Base-by-base conservation (phyloP, 176 grass and related monocot genomes). In the Guadua angustifolia region DNA sequence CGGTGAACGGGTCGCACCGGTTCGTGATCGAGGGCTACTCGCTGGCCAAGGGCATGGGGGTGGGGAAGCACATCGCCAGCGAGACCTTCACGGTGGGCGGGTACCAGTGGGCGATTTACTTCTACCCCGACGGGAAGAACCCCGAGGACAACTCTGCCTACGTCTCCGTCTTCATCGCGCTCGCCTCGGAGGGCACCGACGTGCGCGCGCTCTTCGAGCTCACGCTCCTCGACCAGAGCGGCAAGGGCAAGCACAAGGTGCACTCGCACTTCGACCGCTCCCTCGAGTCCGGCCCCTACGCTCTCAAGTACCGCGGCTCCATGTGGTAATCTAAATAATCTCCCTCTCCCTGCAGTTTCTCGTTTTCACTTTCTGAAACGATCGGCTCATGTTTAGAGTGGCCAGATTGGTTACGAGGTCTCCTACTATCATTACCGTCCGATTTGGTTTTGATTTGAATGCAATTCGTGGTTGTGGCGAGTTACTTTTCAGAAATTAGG, bases 1-100 rank as follows among this genome's bases (percentile, higher is more conserved):
- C 95, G 32, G 91, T 98, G 68, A 93, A 98, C 56, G 95, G 95
- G 7, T 98, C 89, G 39, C 95, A 98, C 89, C 72, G 86, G 26
- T 95, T 98, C 82, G 89, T 95, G 76, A 93, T 98, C 78, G 79
- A 98, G 90, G 95, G 95, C 2, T 98, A 95, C 77, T 98, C 95
- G 39, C 84, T 98, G 15, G 93, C 93, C 46, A 98, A 95, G 88
- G 95, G 95, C 59, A 95, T 98, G 91, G 95, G 95, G 21, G 85
- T 98, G 24, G 95, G 95, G 35, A 98, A 88, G 89, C 91, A 95
- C 89, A 93, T 98, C 87, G 93, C 93, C 29, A 98, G 95, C 77
- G 95, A 95, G 68, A 93, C 91, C 84, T 98, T 98, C 85, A 82
- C 92, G 17, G 91, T 98, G 21, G 95, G 91, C 0, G 95, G 95